These are phyloP conservation scores for Cordyceps tenuipes DNA, from an alignment of 2,329 filamentous ascomycete species.

Conservation along the genomic window DNA sequence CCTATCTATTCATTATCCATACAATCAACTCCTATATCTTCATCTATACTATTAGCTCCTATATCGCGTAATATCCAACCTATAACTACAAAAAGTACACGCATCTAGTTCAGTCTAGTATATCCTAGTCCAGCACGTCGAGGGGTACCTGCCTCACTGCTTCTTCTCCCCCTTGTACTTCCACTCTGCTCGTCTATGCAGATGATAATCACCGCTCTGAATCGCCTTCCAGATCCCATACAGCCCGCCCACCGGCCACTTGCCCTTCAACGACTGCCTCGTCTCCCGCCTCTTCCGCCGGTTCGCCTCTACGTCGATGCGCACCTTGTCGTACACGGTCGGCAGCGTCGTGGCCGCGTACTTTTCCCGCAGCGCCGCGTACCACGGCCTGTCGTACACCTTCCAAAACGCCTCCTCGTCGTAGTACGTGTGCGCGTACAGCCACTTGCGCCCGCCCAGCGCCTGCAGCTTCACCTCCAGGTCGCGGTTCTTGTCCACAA, in stretches of 20 bases:
- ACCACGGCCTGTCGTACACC: constrained; percentile 51
- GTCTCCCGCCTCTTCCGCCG: constrained; percentile 29
- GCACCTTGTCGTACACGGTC: constrained; percentile 63
- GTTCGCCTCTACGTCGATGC: constrained; percentile 42
- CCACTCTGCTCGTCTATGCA: constrained; percentile 46
- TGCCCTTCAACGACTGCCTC: constrained; percentile 36
- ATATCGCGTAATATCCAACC: too few relatives aligned
- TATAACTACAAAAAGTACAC: background rate
- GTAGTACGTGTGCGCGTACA: constrained; percentile 83
- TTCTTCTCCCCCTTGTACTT: constrained; percentile 34
- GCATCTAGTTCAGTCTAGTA: background rate
- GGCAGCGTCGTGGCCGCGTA: constrained; percentile 56
- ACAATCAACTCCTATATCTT: too few relatives aligned
- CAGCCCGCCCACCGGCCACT: constrained; percentile 49
- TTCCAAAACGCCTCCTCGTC: constrained; percentile 62
- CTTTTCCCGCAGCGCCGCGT: constrained; percentile 53
- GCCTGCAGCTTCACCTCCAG: constrained; percentile 62
- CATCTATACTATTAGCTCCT: background rate
- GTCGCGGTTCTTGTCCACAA: constrained; percentile 59
- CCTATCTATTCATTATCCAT: too few relatives aligned
- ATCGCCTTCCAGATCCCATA: constrained; percentile 54
- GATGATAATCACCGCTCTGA: constrained; percentile 45
- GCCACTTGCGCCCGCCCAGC: constrained; percentile 74
- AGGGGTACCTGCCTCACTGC: background rate
- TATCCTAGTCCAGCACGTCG: background rate